Base-by-base conservation (phyloP, 495 filamentous ascomycete species). In the Hamigera avellanea region DNA sequence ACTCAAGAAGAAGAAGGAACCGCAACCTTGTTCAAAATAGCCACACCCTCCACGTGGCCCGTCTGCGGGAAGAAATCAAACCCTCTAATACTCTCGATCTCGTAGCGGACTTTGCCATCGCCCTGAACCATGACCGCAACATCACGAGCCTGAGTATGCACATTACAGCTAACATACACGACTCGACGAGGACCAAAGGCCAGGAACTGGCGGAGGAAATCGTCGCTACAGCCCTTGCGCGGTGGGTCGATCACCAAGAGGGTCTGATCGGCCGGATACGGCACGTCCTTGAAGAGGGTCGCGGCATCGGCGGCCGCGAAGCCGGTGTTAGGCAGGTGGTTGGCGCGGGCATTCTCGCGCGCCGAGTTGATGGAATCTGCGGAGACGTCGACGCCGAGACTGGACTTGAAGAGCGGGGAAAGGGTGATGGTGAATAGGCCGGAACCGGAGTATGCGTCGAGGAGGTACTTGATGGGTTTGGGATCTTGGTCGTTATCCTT, bases 21-120 rank as follows among this genome's bases (percentile, higher is more conserved):
- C 12, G 37, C 32, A 28, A 49, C 50, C 26, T 54, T 56, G 45
- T 67, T 69, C 45, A 96, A 56, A 18, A 96, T 75, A 23, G 83
- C 91, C 37, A 95, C 86, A 28, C 91, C 83, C 57, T 98, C 91
- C 0, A 96, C 91, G 70, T 98, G 91, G 5, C 86, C 78, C 16
- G 91, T 96, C 69, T 96, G 91, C 31, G 91, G 91, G 59, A 98
- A 98, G 64, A 98, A 98, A 50, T 98, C 91, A 53, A 95, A 95
- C 3, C 88, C 91, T 32, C 80, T 70, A 23, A 98, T 63, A 52
- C 84, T 93, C 68, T 98, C 93, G 49, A 98, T 84, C 56, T 79
- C 74, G 61, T 95, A 98, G 32, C 70, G 63, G 18, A 69, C 66
- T 33, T 67, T 57, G 8, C 59, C 58, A 32, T 67, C 55, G 14